phyloP scores from a whole-genome alignment of 2,329 filamentous ascomycete species.

The Ascochyta fabae region DNA sequence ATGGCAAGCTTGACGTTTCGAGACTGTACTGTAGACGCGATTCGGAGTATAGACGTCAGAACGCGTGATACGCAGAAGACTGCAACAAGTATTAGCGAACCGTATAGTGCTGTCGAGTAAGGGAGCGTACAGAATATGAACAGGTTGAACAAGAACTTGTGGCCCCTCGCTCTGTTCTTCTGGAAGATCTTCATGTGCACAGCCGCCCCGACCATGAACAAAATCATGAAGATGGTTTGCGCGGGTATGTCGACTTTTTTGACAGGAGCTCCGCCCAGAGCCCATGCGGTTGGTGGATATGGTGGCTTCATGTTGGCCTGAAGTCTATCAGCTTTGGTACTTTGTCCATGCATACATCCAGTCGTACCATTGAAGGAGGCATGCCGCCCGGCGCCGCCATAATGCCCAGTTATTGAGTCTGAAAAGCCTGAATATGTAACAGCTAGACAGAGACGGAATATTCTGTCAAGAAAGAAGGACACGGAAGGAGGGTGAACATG shows the following conservation, averaged over 20 bases:
- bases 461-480: background rate
- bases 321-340: slow-evolving; percentile 9
- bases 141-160: slow-evolving; percentile 52
- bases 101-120: background rate
- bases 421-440: background rate
- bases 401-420: background rate
- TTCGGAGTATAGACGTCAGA: slow-evolving; percentile 48
- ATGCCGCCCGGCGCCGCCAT: slow-evolving; percentile 24
- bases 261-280: slow-evolving; percentile 48
- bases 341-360: background rate
- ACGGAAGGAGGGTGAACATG: background rate
- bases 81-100: slow-evolving; percentile 8
- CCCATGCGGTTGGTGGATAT: slow-evolving; percentile 40
- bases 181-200: slow-evolving; percentile 53
- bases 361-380: slow-evolving; percentile 24
- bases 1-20: slow-evolving; percentile 58
- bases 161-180: slow-evolving; percentile 45
- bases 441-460: background rate
- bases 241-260: slow-evolving; percentile 51
- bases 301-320: slow-evolving; percentile 34
- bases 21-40: slow-evolving; percentile 40
- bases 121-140: slow-evolving; percentile 48
- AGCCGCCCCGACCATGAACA: slow-evolving; percentile 51
- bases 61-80: slow-evolving; percentile 55
- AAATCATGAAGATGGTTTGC: slow-evolving; percentile 49